phyloP scores from a whole-genome alignment of 1,284 basidiomycete genomes.

The Apiotrichum gamsii region DNA sequence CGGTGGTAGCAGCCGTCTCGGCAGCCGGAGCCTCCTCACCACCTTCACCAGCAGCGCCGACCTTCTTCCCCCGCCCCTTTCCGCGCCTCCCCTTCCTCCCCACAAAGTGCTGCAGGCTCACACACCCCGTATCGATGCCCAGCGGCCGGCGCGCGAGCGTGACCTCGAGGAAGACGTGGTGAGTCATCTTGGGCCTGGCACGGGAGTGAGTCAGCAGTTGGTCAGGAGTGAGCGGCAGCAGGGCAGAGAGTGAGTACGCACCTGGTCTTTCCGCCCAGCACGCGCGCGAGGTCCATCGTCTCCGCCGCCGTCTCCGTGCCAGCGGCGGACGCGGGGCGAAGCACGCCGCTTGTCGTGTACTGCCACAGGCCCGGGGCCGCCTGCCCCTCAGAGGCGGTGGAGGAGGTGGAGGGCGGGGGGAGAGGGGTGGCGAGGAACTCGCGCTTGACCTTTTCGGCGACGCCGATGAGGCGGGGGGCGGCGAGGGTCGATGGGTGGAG shows the following conservation, averaged over 20 bases:
- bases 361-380: slow-evolving; percentile 57
- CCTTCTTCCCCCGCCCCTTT: too few relatives aligned
- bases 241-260: slow-evolving; percentile 44
- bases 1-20: too few relatives aligned
- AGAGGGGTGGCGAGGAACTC: too few relatives aligned
- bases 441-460: slow-evolving; percentile 76
- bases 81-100: too few relatives aligned
- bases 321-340: too few relatives aligned
- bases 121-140: slow-evolving; percentile 38
- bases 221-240: neutral
- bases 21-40: too few relatives aligned
- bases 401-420: too few relatives aligned
- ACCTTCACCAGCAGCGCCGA: too few relatives aligned
- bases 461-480: slow-evolving; percentile 63
- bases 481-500: slow-evolving; percentile 48
- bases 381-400: neutral
- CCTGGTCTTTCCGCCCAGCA: slow-evolving; percentile 55
- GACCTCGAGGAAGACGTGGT: slow-evolving; percentile 67
- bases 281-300: slow-evolving; percentile 23
- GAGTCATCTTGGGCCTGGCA: slow-evolving; percentile 57
- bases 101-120: slow-evolving; percentile 3
- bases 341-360: slow-evolving; percentile 64
- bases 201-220: slow-evolving; percentile 1
- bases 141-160: slow-evolving; percentile 57
- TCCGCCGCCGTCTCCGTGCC: slow-evolving; percentile 36